Conservation (phyloP, 768 basidiomycete genomes). For the Antrodiella citrinella region DNA sequence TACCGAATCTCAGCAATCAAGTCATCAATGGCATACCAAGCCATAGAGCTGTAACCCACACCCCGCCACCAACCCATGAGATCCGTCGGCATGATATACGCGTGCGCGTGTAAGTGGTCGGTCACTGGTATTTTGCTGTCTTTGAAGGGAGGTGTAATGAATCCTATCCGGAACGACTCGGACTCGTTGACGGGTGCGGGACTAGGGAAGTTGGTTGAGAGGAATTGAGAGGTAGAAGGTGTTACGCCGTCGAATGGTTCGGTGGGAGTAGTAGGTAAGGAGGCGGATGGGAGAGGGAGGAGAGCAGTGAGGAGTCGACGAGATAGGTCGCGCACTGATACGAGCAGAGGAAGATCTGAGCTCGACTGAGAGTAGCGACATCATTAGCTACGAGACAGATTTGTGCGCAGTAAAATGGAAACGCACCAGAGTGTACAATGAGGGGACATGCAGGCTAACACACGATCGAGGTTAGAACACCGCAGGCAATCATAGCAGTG, state of each 20-base stretch:
- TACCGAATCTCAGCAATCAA: slow-evolving; percentile 78
- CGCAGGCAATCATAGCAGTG: no score
- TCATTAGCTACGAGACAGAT: no score
- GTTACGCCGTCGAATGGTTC: slow-evolving; percentile 12
- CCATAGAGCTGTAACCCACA: slow-evolving; percentile 56
- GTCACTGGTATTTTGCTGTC: slow-evolving; percentile 74
- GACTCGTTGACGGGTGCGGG: slow-evolving; percentile 23
- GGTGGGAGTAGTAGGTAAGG: slow-evolving; percentile 24
- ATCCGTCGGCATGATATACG: slow-evolving; percentile 58
- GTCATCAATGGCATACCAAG: slow-evolving; percentile 73
- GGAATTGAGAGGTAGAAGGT: slow-evolving; percentile 3
- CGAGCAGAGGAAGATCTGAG: slow-evolving; percentile 66
- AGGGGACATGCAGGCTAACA: slow-evolving; percentile 69
- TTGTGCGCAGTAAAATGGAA: slow-evolving; percentile 7
- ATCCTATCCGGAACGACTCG: slow-evolving; percentile 54
- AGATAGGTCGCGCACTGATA: slow-evolving; percentile 50
- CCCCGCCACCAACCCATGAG: slow-evolving; percentile 67
- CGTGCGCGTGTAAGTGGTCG: slow-evolving; percentile 74
- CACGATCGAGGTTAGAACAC: no score
- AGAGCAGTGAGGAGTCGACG: slow-evolving; percentile 46
- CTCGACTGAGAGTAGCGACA: slow-evolving; percentile 67
- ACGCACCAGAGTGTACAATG: slow-evolving; percentile 63
- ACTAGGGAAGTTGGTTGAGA: slow-evolving; percentile 18
- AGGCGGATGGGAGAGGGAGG: slow-evolving; percentile 8
- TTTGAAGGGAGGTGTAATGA: slow-evolving; percentile 72